Percentiles rank a stretch among this genome's conserved stretches.
phyloP scores from a whole-genome alignment of 108 stramenopile species.

The Discostella stelligeroides region DNA sequence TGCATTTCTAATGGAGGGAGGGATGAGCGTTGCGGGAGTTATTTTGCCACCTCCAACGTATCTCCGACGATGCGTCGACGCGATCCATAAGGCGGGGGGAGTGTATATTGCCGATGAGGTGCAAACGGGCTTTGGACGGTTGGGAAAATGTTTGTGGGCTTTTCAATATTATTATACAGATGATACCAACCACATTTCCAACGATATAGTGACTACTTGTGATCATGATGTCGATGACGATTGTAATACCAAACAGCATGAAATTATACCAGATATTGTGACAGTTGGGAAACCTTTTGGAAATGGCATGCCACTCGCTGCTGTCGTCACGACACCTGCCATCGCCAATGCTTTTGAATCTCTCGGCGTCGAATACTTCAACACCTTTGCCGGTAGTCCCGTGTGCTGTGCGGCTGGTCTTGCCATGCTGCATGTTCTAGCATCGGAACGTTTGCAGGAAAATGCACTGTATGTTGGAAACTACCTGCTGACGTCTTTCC shows the following conservation, averaged over 20 bases:
- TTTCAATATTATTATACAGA: conserved; percentile 76
- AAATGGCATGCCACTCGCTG: conserved; percentile 96
- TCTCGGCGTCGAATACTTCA: conserved; percentile 94
- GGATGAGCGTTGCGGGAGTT: conserved; percentile 91
- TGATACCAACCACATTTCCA: no score
- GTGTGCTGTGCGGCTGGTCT: conserved; percentile 89
- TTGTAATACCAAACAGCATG: conserved; percentile 16
- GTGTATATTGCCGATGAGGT: conserved; percentile 98
- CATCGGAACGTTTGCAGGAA: conserved; percentile 73
- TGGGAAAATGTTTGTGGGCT: conserved; percentile 90
- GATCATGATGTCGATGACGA: no score
- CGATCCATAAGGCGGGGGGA: conserved; percentile 87
- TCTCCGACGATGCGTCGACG: conserved; percentile 59
- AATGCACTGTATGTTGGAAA: conserved; percentile 79
- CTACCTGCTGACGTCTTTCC: conserved; percentile 63
- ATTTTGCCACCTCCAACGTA: conserved; percentile 87
- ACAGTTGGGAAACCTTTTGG: conserved; percentile 97
- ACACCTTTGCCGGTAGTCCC: conserved; percentile 95
- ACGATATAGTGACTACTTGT: no score
- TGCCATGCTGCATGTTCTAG: conserved; percentile 84
- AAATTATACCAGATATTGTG: conserved; percentile 94
- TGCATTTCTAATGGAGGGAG: conserved; percentile 90
- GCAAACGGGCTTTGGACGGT: conserved; percentile 94
- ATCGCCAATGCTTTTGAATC: conserved; percentile 85
- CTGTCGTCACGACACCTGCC: conserved; percentile 76